Conservation (phyloP, 768 basidiomycete genomes). For the Pulveroboletus sp. region DNA sequence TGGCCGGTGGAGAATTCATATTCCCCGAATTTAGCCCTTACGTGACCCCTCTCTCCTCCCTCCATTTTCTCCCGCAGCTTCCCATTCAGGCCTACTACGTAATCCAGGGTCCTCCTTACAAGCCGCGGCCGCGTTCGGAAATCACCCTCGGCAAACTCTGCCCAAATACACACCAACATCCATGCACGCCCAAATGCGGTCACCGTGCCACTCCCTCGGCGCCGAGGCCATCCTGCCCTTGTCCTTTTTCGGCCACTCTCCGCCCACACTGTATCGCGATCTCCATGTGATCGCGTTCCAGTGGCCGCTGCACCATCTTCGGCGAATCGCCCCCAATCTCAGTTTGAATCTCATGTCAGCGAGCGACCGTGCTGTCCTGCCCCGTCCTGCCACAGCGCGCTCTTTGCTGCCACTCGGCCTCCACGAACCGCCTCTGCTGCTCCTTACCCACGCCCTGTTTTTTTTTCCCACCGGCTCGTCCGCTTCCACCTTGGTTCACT, state of each 20-base stretch:
- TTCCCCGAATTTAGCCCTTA: slow-evolving; percentile 34
- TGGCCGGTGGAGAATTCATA: slow-evolving; percentile 38
- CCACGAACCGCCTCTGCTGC: too few species aligned
- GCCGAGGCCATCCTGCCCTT: slow-evolving; percentile 33
- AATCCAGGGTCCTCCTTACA: slow-evolving; percentile 32
- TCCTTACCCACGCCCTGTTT: too few species aligned
- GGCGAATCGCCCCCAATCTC: slow-evolving; percentile 30
- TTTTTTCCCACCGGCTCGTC: slow-evolving; percentile 19
- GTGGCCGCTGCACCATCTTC: slow-evolving; percentile 33
- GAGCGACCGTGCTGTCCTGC: slow-evolving; percentile 16
- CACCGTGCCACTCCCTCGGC: slow-evolving; percentile 35
- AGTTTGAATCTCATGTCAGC: slow-evolving; percentile 28
- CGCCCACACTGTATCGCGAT: slow-evolving; percentile 29
- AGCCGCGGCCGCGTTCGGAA: slow-evolving; percentile 37
- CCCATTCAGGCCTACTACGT: slow-evolving; percentile 27
- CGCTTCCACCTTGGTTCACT: slow-evolving; percentile 27
- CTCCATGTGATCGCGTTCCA: slow-evolving; percentile 31
- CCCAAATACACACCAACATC: slow-evolving; percentile 21
- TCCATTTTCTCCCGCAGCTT: slow-evolving; percentile 32
- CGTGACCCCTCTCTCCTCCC: slow-evolving; percentile 28
- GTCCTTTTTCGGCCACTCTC: slow-evolving; percentile 30
- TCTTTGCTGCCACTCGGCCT: slow-evolving; percentile 21
- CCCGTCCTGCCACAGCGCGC: slow-evolving; percentile 13
- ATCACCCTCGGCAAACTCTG: slow-evolving; percentile 35
- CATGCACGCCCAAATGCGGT: slow-evolving; percentile 16